These are phyloP conservation scores for Microbotryum silenes-acaulis DNA, from an alignment of 1,284 basidiomycete genomes.

Conservation along the genomic window DNA sequence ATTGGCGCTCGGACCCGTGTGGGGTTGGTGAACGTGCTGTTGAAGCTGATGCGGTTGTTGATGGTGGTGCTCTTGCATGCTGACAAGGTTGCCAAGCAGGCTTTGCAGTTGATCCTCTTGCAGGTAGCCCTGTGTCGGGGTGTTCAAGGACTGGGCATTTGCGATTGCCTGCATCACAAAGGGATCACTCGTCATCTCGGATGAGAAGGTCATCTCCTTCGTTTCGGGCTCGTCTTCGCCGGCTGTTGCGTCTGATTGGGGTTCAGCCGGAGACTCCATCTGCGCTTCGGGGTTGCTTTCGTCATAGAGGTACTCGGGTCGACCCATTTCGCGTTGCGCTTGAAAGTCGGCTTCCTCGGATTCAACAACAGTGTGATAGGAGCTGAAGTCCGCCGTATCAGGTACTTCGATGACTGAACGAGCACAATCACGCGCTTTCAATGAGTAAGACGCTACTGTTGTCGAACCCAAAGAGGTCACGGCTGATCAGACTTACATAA, in stretches of 20 bases:
- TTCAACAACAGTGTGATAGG: conserved; percentile 5
- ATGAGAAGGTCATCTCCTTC: conserved; percentile 3
- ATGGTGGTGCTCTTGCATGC: not conserved
- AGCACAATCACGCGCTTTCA: too few relatives aligned
- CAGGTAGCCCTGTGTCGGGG: not conserved
- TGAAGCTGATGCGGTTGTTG: not conserved
- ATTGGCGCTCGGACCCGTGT: not conserved
- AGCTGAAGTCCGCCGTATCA: conserved; percentile 9
- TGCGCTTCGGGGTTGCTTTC: not conserved
- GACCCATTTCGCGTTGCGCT: conserved; percentile 7
- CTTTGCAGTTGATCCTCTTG: not conserved
- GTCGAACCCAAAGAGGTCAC: not conserved
- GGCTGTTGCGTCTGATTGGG: not conserved
- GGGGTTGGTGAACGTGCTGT: not conserved
- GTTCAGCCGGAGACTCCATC: conserved; percentile 5
- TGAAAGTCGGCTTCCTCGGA: conserved; percentile 6
- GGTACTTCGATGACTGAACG: conserved; percentile 10
- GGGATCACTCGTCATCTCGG: conserved; percentile 5
- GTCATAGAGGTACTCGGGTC: not conserved
- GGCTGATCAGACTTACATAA: conserved; percentile 7
- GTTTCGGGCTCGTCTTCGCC: conserved; percentile 2
- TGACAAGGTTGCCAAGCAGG: not conserved
- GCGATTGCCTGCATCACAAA: not conserved
- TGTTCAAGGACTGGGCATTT: too few relatives aligned
- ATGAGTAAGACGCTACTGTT: too few relatives aligned